Evolutionary conservation across 495 filamentous ascomycete species (phyloP), one percentile per base, ranked within the genome.

Genomic region (Neurospora sp.): DNA sequence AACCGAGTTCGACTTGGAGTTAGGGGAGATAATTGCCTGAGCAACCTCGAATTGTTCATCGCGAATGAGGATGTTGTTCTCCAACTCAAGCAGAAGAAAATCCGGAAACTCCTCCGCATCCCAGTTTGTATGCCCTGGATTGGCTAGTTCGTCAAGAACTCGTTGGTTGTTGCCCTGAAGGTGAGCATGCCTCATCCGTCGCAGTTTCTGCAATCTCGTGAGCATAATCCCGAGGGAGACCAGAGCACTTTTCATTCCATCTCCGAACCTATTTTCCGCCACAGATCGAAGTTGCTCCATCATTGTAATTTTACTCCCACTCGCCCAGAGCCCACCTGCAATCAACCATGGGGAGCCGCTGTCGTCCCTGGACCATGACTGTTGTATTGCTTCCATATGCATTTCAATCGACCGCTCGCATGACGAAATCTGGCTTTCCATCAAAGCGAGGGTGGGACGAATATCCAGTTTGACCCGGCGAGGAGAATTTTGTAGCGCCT

Each of bases 61-160:
- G 0, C 88, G 81, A 46, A 90, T 86, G 3, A 89, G 76, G 2
- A 90, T 75, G 72, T 90, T 83, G 8, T 79, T 75, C 16, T 91
- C 89, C 42, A 91, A 85, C 73, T 91, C 89, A 1, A 91, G 78
- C 12, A 91, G 80, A 0, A 91, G 75, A 87, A 87, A 90, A 71
- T 91, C 89, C 0, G 86, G 81, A 6, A 71, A 46, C 11, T 86
- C 66, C 0, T 78, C 37, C 0, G 87, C 85, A 0, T 79, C 42
- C 89, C 88, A 91, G 72, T 88, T 88, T 6, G 72, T 41, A 75
- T 90, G 88, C 4, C 87, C 87, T 0, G 39, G 12, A 77, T 88
- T 86, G 8, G 76, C 42, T 70, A 87, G 84, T 20, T 86, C 82
- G 6, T 78, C 71, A 5, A 80, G 74, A 10, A 81, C 75, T n/a